A percentile compares a stretch with the other conserved stretches of the same genome.
Evolutionary conservation across 2,329 filamentous ascomycete genomes (phyloP).

Genomic region (Aspergillus chevalieri): DNA sequence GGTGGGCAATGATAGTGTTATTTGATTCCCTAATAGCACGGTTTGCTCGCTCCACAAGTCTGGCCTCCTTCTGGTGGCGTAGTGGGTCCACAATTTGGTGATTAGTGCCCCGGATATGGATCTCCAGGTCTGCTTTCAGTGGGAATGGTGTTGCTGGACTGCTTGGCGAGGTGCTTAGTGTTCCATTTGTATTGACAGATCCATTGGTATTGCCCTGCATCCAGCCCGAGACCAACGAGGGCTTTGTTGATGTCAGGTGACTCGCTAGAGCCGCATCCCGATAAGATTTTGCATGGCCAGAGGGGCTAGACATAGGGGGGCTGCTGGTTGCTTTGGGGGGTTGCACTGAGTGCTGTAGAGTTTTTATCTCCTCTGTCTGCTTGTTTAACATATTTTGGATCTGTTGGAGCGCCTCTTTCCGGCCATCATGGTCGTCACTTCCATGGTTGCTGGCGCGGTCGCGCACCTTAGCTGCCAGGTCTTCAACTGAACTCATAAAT

Average conservation of each 20-base stretch:
- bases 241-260: neutral
- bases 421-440: neutral
- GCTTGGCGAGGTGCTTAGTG: neutral
- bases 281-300: no score
- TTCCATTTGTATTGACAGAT: neutral
- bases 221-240: neutral
- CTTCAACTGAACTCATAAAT: neutral
- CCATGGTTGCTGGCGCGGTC: neutral
- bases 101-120: neutral
- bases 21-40: neutral
- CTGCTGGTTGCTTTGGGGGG: no score
- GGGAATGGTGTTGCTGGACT: neutral
- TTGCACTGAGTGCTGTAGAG: no score
- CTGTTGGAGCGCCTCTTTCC: neutral
- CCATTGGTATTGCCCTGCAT: neutral
- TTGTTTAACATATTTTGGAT: neutral
- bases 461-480: neutral
- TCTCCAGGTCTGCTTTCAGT: neutral
- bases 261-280: neutral
- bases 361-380: neutral
- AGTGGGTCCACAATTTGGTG: neutral
- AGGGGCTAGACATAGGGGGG: no score
- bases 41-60: neutral
- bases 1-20: neutral
- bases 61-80: neutral